Percentiles rank a stretch among this genome's conserved stretches.
Evolutionary conservation across 78 protist species (phyloP).

Genomic region (Isochrysis galbana): DNA sequence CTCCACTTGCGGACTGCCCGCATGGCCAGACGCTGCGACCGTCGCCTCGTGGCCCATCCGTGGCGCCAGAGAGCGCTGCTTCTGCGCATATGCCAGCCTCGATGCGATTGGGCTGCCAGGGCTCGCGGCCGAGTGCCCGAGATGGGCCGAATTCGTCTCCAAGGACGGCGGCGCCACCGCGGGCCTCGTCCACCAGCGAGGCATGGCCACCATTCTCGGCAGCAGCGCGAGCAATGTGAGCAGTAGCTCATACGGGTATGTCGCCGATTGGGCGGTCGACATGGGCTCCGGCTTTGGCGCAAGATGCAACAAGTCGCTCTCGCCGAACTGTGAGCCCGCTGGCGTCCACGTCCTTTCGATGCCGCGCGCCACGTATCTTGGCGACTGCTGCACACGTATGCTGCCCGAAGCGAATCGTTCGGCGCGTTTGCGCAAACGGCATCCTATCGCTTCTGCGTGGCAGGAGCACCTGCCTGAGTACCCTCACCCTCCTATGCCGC

Average conservation of each 20-base stretch:
- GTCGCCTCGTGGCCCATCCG: neutral
- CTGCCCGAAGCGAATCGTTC: neutral
- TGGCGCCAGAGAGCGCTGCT: neutral
- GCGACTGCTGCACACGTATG: neutral
- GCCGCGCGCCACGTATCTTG: neutral
- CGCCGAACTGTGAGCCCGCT: neutral
- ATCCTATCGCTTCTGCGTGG: neutral
- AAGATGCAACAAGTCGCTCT: neutral
- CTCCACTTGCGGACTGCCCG: neutral
- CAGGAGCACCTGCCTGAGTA: neutral
- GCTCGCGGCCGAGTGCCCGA: neutral
- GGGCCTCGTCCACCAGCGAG: neutral
- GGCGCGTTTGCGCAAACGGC: neutral
- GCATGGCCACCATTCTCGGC: neutral
- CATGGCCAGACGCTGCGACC: neutral
- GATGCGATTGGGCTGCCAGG: neutral
- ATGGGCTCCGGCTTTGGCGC: neutral
- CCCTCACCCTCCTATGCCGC: neutral
- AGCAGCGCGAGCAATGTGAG: neutral
- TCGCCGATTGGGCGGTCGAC: conserved; percentile 1
- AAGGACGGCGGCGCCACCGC: neutral
- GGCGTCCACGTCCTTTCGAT: neutral
- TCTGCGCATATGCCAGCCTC: neutral
- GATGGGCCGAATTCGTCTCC: neutral
- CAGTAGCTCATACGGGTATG: neutral